Percentiles rank a stretch among this genome's conserved stretches.
phyloP scores from a whole-genome alignment of 345 rosid species.

The Brassica rapa region DNA sequence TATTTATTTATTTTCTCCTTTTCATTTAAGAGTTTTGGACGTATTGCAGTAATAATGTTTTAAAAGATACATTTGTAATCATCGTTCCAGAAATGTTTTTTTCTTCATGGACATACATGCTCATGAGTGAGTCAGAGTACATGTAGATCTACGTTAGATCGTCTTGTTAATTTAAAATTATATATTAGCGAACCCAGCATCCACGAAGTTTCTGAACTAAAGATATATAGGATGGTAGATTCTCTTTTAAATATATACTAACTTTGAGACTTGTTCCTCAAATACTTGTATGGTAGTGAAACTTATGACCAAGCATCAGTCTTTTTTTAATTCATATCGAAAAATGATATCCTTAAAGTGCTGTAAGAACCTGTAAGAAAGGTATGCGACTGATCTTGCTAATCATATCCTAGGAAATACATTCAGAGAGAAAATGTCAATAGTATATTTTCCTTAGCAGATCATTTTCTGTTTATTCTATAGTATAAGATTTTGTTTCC shows the following conservation, averaged over 20 bases:
- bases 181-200: conserved; percentile 18
- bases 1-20: neutral
- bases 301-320: neutral
- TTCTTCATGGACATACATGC: neutral
- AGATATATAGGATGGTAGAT: neutral
- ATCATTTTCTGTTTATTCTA: neutral
- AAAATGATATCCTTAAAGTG: neutral
- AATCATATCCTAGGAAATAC: neutral
- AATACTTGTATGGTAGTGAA: neutral
- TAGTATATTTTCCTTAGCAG: neutral
- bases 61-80: neutral
- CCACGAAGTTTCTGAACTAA: conserved; percentile 18
- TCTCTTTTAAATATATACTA: neutral
- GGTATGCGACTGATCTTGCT: neutral
- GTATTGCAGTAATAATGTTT: neutral
- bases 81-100: neutral
- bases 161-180: neutral
- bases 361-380: neutral
- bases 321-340: neutral
- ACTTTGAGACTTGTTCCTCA: conserved; percentile 4
- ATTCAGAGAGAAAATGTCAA: neutral
- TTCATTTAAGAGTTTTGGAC: neutral
- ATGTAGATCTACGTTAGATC: conserved; percentile 6
- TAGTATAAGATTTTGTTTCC: neutral
- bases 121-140: conserved; percentile 17